These are phyloP conservation scores for Coleophoma cylindrospora DNA, from an alignment of 2,329 filamentous ascomycete genomes.

Conservation along the genomic window DNA sequence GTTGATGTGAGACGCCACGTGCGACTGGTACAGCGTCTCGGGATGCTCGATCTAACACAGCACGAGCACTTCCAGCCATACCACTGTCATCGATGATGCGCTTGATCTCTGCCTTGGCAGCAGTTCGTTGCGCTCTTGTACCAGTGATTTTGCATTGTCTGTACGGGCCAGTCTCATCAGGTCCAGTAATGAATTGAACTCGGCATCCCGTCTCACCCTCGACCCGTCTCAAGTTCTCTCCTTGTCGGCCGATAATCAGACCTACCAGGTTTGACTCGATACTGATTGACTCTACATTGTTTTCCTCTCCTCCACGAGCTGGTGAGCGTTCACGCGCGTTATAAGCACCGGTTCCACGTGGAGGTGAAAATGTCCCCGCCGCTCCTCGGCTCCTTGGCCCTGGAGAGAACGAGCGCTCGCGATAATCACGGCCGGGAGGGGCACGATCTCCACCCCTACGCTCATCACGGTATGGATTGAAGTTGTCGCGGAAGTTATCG, in stretches of 20 bases:
- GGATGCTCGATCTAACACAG: slow-evolving; percentile 32
- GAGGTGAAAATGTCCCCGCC: slow-evolving; percentile 54
- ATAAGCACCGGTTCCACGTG: slow-evolving; percentile 42
- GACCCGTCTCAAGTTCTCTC: slow-evolving; percentile 82
- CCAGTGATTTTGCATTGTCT: slow-evolving; percentile 86
- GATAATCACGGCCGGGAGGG: slow-evolving; percentile 48
- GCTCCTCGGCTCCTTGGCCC: slow-evolving; percentile 47
- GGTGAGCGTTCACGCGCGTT: slow-evolving; percentile 52
- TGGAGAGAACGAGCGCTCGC: slow-evolving; percentile 70
- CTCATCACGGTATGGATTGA: slow-evolving; percentile 82
- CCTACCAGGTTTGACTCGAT: slow-evolving; percentile 86
- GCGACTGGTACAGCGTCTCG: slow-evolving; percentile 22
- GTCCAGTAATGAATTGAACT: slow-evolving; percentile 81
- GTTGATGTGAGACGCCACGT: slow-evolving; percentile 27
- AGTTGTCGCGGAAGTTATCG: slow-evolving; percentile 68
- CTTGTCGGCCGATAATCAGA: slow-evolving; percentile 84
- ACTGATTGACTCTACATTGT: slow-evolving; percentile 75
- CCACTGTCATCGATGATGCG: slow-evolving; percentile 84
- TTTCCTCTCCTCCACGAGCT: slow-evolving; percentile 48
- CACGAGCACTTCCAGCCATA: slow-evolving; percentile 46
- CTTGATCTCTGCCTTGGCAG: slow-evolving; percentile 79
- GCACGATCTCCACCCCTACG: slow-evolving; percentile 62
- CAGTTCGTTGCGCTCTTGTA: slow-evolving; percentile 62
- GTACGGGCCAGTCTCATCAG: slow-evolving; percentile 64
- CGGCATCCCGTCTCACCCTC: slow-evolving; percentile 78